Evolutionary conservation across 768 basidiomycete species (phyloP).

Genomic region (Mycena chlorophos): DNA sequence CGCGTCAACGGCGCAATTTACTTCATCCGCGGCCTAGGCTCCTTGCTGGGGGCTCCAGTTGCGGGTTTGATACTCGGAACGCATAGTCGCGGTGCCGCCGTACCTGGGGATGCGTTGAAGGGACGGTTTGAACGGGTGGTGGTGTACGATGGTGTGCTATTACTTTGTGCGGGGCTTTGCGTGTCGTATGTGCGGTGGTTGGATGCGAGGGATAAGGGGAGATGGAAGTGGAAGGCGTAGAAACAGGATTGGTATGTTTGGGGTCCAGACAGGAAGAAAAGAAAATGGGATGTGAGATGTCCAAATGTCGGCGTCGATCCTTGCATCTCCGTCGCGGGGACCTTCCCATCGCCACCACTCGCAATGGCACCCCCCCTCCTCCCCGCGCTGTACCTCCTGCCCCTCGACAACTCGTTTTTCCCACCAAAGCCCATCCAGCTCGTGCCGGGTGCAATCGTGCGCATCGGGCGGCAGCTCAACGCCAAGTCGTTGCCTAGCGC

Average conservation of each 20-base stretch:
- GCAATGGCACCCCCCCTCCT: too few relatives aligned
- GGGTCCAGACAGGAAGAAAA: too few relatives aligned
- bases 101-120: constrained; percentile 22
- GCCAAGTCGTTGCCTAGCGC: background rate
- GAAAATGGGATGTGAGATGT: too few relatives aligned
- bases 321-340: too few relatives aligned
- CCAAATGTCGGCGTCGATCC: too few relatives aligned
- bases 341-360: too few relatives aligned
- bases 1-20: constrained; percentile 43
- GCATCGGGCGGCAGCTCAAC: background rate
- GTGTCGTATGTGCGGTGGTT: constrained; percentile 43
- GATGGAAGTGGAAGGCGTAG: constrained; percentile 43
- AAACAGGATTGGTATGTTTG: too few relatives aligned
- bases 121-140: constrained; percentile 39
- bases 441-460: background rate
- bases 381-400: too few relatives aligned
- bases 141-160: constrained; percentile 37
- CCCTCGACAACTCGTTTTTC: background rate
- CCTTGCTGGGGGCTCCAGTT: constrained; percentile 42
- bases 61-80: constrained; percentile 42
- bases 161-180: constrained; percentile 38
- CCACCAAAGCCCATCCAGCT: background rate
- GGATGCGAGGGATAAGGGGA: constrained; percentile 41
- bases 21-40: constrained; percentile 43
- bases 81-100: constrained; percentile 24